Evolutionary conservation across 805 yeast species (phyloP), one percentile per base, ranked within the genome.

Genomic region (Wickerhamiella azymoides): DNA sequence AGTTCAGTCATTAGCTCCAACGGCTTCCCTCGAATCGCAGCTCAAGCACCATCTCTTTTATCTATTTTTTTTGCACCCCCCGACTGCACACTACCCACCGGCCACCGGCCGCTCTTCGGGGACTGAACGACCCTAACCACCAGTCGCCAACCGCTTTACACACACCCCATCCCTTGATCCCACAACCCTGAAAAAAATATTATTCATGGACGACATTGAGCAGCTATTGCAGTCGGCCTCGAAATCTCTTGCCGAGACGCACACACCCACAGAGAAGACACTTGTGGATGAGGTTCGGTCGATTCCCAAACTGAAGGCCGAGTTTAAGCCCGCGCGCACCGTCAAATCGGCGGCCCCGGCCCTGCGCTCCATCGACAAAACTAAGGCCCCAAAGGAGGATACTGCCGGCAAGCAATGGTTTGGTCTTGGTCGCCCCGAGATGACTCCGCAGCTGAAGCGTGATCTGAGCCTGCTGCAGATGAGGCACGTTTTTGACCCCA

Each of bases 401-500:
- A 63, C 60, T 7, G 66, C 79, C 1, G 85, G 84, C 0, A 61
- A 63, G 26, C 67, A 77, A 50, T 88, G 96, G 96, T 88, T 84
- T 56, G 71, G 76, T 43, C 69, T 88, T 72, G 84, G 85, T 26
- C 78, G 76, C 53, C 77, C 79, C 5, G 92, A 82, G 54, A 63
- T 83, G 49, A 82, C 93, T 9, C 76, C 80, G 2, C 71, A 72
- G 25, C 59, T 83, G 17, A 81, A 81, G 57, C 71, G 94, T 49
- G 97, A 92, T 60, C 60, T 92, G 54, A 68, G 77, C 57, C 65
- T 92, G 13, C 69, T 92, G 49, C 79, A 84, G 57, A 84, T 89
- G 66, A 77, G 98, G 63, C 80, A 82, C 47, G 95, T 86, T 9
- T 70, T 92, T 50, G 97, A 92, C 60, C 97, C 96, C 7, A 92